Base-by-base conservation (phyloP, 345 rosid species). In the Bruguiera gymnorhiza region DNA sequence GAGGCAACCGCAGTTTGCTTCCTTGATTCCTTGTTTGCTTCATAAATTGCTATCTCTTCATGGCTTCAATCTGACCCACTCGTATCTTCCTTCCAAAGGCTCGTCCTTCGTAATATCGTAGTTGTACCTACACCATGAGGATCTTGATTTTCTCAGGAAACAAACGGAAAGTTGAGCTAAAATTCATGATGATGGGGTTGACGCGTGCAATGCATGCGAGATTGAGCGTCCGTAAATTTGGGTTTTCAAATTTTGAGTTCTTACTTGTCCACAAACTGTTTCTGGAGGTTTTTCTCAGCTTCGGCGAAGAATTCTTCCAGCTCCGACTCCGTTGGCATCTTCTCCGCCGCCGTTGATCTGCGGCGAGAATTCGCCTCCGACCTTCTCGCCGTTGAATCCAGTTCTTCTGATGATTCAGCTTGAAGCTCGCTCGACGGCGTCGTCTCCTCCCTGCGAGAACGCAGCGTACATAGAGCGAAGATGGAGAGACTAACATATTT, bases 261-360 rank as follows among this genome's bases (percentile, higher is more conserved):
- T 81, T 84, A 92, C 98, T 87, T 90, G 54, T 86, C 81, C 18
- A 73, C 60, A 61, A 83, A 82, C 51, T 61, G 75, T 70, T 84
- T 75, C 56, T 77, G 85, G 34, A 79, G 65, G 1, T 71, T 64
- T 62, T 84, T 84, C 81, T 90, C 95, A 2, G 89, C 87, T 32
- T 71, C 79, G 0, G 70, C 58, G 54, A 93, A 93, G 82, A 93
- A 93, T 8, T 85, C 86, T n/a, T 93, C 88, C 24, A 93, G 75
- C 74, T 93, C 92, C 0, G 69, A 46, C 50, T 76, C 81, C 34
- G 86, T 75, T 6, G 90, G 84, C 82, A 69, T 78, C 67, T 80
- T 85, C 74, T 70, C 75, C 76, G 3, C 77, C 64, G 6, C 80
- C 67, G 73, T 58, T 76, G 72, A 65, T 69, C 73, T 79, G 65